A percentile compares a stretch with the other conserved stretches of the same genome.
Evolutionary conservation across 2,329 filamentous ascomycete genomes (phyloP).

Genomic region (Zalaria sp.): DNA sequence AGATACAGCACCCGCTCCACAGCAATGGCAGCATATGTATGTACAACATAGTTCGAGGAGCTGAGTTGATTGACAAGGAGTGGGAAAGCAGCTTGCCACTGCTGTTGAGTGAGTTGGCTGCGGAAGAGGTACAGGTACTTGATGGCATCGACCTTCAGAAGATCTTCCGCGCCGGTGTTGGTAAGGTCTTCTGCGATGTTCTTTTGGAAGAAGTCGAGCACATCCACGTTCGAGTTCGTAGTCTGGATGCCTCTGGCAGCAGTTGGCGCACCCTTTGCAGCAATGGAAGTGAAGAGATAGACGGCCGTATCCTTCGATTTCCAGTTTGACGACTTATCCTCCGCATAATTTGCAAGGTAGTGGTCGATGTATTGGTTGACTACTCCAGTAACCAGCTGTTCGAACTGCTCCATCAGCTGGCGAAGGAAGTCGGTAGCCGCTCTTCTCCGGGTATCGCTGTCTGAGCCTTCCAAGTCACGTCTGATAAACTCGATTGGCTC

Average conservation of each 20-base stretch:
- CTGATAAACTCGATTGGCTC: conserved; percentile 98
- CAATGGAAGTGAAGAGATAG: conserved; percentile 88
- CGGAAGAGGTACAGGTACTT: conserved; percentile 97
- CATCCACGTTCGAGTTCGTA: conserved; percentile 61
- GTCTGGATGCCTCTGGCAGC: conserved; percentile 80
- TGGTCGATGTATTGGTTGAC: conserved; percentile 77
- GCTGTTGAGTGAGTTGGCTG: conserved; percentile 78
- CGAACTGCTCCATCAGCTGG: conserved; percentile 79
- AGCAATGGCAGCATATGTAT: conserved; percentile 92
- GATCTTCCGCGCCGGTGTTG: conserved; percentile 57
- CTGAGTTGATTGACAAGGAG: conserved; percentile 83
- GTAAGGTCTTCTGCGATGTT: conserved; percentile 84
- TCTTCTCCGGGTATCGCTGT: conserved; percentile 81
- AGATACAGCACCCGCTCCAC: conserved; percentile 88
- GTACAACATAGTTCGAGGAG: conserved; percentile 87
- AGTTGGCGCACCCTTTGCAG: conserved; percentile 79
- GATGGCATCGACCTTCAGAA: conserved; percentile 93
- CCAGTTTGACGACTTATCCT: conserved; percentile 61
- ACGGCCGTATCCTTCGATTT: conserved; percentile 97
- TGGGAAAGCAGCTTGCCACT: conserved; percentile 83
- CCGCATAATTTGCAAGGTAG: conserved; percentile 63
- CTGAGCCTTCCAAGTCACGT: conserved; percentile 86
- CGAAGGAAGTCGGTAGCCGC: conserved; percentile 91
- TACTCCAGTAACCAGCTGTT: conserved; percentile 70
- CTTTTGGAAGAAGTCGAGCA: conserved; percentile 89